phyloP scores from a whole-genome alignment of 768 basidiomycete genomes.

The Gautieria morchelliformis region DNA sequence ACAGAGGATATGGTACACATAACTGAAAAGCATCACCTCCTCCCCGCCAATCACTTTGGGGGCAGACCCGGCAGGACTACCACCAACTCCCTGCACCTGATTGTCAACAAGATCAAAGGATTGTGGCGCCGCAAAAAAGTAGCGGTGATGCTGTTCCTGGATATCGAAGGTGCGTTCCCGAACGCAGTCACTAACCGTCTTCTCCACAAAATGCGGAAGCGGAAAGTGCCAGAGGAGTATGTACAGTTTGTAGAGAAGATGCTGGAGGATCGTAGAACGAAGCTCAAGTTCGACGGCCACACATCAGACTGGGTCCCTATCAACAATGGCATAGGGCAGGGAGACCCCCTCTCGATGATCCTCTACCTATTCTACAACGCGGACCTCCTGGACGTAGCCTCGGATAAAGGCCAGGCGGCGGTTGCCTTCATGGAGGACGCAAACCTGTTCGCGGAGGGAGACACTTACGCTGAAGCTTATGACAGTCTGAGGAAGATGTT shows the following conservation, averaged over 20 bases:
- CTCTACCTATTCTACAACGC: conserved; percentile 20
- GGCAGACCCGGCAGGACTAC: conserved; percentile 19
- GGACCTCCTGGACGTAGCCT: background rate
- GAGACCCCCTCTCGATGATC: conserved; percentile 17
- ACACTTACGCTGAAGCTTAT: too few relatives aligned
- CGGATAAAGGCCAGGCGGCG: too few relatives aligned
- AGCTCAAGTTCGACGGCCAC: conserved; percentile 20
- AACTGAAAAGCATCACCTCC: conserved; percentile 21
- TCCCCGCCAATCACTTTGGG: conserved; percentile 20
- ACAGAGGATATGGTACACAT: conserved; percentile 17
- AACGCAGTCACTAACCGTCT: conserved; percentile 13
- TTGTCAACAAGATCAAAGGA: conserved; percentile 26
- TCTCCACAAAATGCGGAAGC: conserved; percentile 16
- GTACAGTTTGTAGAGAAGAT: conserved; percentile 12
- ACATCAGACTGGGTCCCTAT: conserved; percentile 10
- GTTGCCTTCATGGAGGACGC: too few relatives aligned
- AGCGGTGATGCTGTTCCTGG: conserved; percentile 19
- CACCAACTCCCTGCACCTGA: conserved; percentile 20
- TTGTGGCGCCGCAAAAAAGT: conserved; percentile 21
- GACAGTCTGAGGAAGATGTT: too few relatives aligned
- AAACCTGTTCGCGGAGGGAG: too few relatives aligned
- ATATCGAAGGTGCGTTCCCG: conserved; percentile 21
- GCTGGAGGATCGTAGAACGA: conserved; percentile 14
- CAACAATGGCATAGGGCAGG: conserved; percentile 19
- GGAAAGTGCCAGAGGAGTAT: conserved; percentile 15